These are phyloP conservation scores for Linderniella brevidens DNA, from an alignment of 257 asterid species.

Conservation along the genomic window DNA sequence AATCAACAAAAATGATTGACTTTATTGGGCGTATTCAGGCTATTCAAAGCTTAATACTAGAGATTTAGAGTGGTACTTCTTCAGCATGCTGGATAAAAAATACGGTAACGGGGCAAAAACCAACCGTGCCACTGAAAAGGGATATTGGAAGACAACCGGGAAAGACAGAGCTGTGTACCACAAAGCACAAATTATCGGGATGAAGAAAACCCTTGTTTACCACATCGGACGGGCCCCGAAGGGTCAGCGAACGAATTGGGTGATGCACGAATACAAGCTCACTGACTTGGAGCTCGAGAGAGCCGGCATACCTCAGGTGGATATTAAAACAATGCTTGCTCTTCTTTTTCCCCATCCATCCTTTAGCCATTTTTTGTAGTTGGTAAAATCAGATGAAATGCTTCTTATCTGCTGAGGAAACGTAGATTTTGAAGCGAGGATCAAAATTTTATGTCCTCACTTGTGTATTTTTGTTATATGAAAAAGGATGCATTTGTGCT, in stretches of 20 bases:
- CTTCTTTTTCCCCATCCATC: too few species aligned
- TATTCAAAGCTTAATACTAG: slow-evolving; percentile 61
- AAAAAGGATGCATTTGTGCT: slow-evolving; percentile 64
- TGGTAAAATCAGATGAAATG: too few species aligned
- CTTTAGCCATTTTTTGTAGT: too few species aligned
- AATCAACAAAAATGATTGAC: too few species aligned
- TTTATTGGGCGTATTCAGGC: slow-evolving; percentile 26
- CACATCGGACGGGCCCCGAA: slow-evolving; percentile 87
- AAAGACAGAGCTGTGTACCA: slow-evolving; percentile 71
- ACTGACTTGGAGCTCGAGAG: slow-evolving; percentile 34
- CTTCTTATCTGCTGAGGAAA: too few species aligned
- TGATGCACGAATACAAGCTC: slow-evolving; percentile 92
- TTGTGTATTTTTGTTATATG: slow-evolving; percentile 15
- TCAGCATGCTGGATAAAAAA: slow-evolving; percentile 74
- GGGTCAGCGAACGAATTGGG: slow-evolving; percentile 90
- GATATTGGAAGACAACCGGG: slow-evolving; percentile 97
- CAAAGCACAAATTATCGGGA: slow-evolving; percentile 41
- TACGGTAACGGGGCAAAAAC: slow-evolving; percentile 80
- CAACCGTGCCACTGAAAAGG: slow-evolving; percentile 76
- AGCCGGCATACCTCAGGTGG: slow-evolving; percentile 61
- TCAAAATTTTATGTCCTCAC: too few species aligned
- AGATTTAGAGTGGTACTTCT: slow-evolving; percentile 92
- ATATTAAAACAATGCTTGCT: not conserved
- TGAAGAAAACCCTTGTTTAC: slow-evolving; percentile 90
- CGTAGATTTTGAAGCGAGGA: too few species aligned